Evolutionary conservation across 1,284 basidiomycete species (phyloP), one percentile per base, ranked within the genome.

Genomic region (Xerocomus amazonicus): DNA sequence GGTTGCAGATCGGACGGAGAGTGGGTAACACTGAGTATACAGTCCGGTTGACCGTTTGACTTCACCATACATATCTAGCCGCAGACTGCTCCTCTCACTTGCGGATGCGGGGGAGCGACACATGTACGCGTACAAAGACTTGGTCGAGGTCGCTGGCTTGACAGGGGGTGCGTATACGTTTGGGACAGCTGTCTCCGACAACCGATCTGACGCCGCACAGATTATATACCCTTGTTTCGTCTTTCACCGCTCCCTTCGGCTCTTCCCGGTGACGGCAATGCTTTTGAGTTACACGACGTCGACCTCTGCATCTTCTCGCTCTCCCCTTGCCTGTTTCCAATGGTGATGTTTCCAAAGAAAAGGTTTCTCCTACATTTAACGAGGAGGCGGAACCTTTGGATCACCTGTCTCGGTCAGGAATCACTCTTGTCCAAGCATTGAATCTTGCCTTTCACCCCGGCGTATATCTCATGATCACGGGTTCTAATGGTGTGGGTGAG

Each of bases 41-140:
- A 23, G 14, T 40, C 31, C 2, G 23, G 9, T 16, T 50, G 43
- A 52, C 27, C 33, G 33, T 14, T 35, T 23, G 8, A 19, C 47
- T n/a, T 38, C n/a, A 92, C 91, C 86, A n/a, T 98, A 98, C 68
- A 93, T 98, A 50, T 96, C 94, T 19, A 97, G 95, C 55, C 82
- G 94, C n/a, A 82, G 95, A 17, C 79, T 98, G 4, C 77, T 98
- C 3, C 77, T 98, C 32, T 94, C 94, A 0, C 81, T 97, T 6
- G 94, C 95, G 4, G 95, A 99, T 61, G 96, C 95, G 0, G 96
- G 95, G 16, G 93, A 94, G 2, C 79, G 93, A 33, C 73, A 96
- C 37, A 93, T 93, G 90, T 92, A 91, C 64, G 87, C 89, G 7
- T 91, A 92, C 69, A 92, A 92, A 63, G 93, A 96, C 59, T 75